phyloP scores from a whole-genome alignment of 495 filamentous ascomycete genomes.

The Annulohypoxylon stygium region DNA sequence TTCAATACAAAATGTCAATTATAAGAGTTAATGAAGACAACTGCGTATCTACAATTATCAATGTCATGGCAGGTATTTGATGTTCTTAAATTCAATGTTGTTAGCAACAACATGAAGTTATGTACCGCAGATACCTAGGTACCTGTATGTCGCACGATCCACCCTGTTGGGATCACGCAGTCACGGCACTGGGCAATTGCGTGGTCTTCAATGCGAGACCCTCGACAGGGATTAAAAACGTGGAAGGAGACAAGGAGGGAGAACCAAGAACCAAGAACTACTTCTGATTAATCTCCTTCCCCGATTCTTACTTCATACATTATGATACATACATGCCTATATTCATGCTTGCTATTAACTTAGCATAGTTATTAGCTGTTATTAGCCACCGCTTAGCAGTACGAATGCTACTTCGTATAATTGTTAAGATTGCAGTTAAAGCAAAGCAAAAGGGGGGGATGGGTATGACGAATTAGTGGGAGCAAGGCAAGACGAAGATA shows the following conservation, averaged over 20 bases:
- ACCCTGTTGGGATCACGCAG: conserved; percentile 10
- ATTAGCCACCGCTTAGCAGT: not conserved
- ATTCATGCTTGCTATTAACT: conserved; percentile 14
- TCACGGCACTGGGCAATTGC: conserved; percentile 10
- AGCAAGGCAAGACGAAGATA: not conserved
- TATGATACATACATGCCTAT: conserved; percentile 3
- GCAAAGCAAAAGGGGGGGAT: not conserved
- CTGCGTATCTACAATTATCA: too few species aligned
- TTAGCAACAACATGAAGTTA: not conserved
- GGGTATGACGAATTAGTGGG: too few species aligned
- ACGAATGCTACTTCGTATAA: conserved; percentile 27
- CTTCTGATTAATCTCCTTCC: conserved; percentile 26
- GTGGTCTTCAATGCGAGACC: conserved; percentile 30
- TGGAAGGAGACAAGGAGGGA: conserved; percentile 41
- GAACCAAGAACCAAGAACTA: conserved; percentile 24
- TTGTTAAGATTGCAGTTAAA: not conserved
- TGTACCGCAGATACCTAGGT: not conserved
- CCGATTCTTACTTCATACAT: conserved; percentile 1
- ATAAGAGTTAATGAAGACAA: too few species aligned
- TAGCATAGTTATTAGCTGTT: conserved; percentile 1
- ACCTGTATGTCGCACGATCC: conserved; percentile 4
- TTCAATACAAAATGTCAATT: too few species aligned
- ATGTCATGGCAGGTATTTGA: too few species aligned
- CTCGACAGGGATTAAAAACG: conserved; percentile 40
- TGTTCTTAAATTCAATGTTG: too few species aligned